phyloP scores from a whole-genome alignment of 495 filamentous ascomycete genomes.

The Podospora pseudocomata region DNA sequence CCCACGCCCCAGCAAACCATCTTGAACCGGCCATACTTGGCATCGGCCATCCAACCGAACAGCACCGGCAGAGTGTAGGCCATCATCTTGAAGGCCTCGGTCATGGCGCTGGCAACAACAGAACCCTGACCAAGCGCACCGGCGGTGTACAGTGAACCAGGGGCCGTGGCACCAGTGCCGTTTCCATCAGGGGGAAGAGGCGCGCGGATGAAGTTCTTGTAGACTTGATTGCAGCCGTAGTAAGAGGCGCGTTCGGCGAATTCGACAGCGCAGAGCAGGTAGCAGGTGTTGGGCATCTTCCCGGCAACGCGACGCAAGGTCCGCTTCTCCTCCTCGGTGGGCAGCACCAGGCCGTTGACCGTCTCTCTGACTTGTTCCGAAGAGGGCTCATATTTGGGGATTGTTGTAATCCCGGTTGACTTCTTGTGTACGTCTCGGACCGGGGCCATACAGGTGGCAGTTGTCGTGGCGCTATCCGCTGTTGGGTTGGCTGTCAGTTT shows the following conservation, averaged over 20 bases:
- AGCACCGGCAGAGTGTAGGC: constrained; percentile 57
- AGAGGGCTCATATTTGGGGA: background rate
- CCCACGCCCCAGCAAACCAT: constrained; percentile 60
- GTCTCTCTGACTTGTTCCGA: constrained; percentile 1
- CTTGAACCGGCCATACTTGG: constrained; percentile 55
- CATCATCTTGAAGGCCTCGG: constrained; percentile 58
- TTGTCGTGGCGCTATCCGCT: background rate
- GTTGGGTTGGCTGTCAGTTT: background rate
- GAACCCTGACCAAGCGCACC: constrained; percentile 60
- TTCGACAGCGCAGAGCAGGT: constrained; percentile 56
- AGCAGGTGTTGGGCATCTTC: constrained; percentile 48
- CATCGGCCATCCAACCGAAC: constrained; percentile 57
- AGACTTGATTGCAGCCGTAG: constrained; percentile 54
- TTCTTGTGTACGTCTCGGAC: background rate
- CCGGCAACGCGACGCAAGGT: constrained; percentile 59
- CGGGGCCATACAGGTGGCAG: no score
- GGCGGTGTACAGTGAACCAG: constrained; percentile 50
- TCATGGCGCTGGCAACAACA: constrained; percentile 56
- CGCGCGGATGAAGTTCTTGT: constrained; percentile 57
- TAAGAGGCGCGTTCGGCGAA: constrained; percentile 60
- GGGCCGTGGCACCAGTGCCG: constrained; percentile 56
- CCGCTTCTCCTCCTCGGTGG: constrained; percentile 53
- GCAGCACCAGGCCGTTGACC: constrained; percentile 19
- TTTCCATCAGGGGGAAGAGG: constrained; percentile 56
- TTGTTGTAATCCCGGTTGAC: background rate